Base-by-base conservation (phyloP, 495 filamentous ascomycete species). In the Aeminium ludgeri region DNA sequence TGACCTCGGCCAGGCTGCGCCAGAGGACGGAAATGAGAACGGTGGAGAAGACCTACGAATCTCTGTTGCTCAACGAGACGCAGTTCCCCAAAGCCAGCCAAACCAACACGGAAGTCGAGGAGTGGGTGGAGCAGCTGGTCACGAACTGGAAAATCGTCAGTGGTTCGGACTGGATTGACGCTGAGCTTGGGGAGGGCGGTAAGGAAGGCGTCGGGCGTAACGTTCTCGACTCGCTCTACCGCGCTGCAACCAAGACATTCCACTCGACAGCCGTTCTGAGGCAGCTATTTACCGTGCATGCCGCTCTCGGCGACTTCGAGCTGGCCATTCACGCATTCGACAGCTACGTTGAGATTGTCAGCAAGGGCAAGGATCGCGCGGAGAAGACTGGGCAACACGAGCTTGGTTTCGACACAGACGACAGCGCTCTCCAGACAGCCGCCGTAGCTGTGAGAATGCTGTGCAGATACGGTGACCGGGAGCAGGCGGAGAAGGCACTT, bases 191-290 rank as follows among this genome's bases (percentile, higher is more conserved):
- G 11, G 72, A 76, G 55, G 83, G 79, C 3, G 85, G 83, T 8
- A 78, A 82, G 54, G 72, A 74, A 51, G 67, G 65, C 19, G 64
- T 86, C 15, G 73, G 80, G 45, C 70, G 73, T 39, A 73, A 72
- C 40, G 77, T 85, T 27, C 67, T 92, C 18, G 82, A 78, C 53
- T 72, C 76, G 61, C 55, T 74, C 62, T 41, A 34, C 30, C 33
- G 47, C 15, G 85, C 86, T 20, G 80, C 89, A 8, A 80, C 80
- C 1, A 91, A 86, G 59, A 91, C 85, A 0, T 97, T 85, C 50
- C 89, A 96, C 54, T 96, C 91, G 1, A 87, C 86, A 4, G 59
- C 78, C 17, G 76, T 96, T 38, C 62, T 97, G 20, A 68, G 87
- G 40, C 77, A 91, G 54, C 67, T 97, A 1, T 96, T 96, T 48